phyloP scores from a whole-genome alignment of 352 stramenopile species.

The Pythium dissimile region DNA sequence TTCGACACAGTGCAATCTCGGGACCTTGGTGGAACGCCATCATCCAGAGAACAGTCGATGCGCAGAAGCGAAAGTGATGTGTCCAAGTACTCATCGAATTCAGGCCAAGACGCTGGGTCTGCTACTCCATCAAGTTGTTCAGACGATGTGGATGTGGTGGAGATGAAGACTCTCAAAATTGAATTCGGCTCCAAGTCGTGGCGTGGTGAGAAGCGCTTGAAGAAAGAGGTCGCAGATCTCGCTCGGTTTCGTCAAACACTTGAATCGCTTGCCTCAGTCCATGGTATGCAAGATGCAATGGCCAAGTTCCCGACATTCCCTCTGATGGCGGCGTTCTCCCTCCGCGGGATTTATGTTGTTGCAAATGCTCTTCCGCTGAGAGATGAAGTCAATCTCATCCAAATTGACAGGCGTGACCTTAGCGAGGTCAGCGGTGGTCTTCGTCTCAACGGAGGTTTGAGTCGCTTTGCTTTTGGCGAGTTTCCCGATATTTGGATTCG shows the following conservation, averaged over 20 bases:
- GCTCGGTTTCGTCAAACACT: slow-evolving; percentile 52
- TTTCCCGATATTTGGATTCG: slow-evolving; percentile 53
- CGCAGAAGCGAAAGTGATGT: slow-evolving; percentile 15
- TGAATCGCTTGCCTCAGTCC: slow-evolving; percentile 43
- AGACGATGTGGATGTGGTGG: slow-evolving; percentile 40
- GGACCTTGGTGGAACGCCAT: slow-evolving; percentile 16
- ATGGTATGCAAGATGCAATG: slow-evolving; percentile 32
- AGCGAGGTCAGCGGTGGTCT: slow-evolving; percentile 39
- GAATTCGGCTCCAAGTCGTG: slow-evolving; percentile 63
- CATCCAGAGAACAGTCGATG: slow-evolving; percentile 4
- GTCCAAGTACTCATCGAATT: slow-evolving; percentile 13
- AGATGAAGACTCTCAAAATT: slow-evolving; percentile 54
- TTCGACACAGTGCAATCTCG: slow-evolving; percentile 46
- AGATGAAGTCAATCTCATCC: slow-evolving; percentile 33
- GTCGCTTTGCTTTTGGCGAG: slow-evolving; percentile 63
- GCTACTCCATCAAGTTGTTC: not conserved
- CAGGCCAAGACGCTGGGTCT: not conserved
- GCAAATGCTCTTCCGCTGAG: slow-evolving; percentile 44
- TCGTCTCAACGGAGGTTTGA: slow-evolving; percentile 21
- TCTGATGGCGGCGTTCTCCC: slow-evolving; percentile 51
- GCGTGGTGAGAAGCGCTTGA: slow-evolving; percentile 62
- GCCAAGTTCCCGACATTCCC: slow-evolving; percentile 49
- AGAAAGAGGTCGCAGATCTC: slow-evolving; percentile 43
- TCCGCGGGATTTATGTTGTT: slow-evolving; percentile 52
- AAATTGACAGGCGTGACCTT: slow-evolving; percentile 51